These are phyloP conservation scores for Monilinia vaccinii-corymbosi DNA, from an alignment of 2,329 filamentous ascomycete species.

Conservation along the genomic window DNA sequence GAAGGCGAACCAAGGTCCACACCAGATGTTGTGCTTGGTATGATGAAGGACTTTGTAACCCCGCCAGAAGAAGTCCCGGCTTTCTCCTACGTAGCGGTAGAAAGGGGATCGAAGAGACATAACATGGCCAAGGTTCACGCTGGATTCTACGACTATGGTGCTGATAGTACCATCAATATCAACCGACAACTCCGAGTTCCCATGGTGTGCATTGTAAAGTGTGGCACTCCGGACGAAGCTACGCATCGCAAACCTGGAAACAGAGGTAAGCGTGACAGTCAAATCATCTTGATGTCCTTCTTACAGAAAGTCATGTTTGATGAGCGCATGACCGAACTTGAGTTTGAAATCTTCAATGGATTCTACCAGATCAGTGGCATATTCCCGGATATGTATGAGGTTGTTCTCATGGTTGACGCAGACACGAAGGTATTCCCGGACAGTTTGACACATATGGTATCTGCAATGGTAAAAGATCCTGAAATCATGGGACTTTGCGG, in stretches of 20 bases:
- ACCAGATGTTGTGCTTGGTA: constrained; percentile 78
- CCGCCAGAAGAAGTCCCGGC: constrained; percentile 73
- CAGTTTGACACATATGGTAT: constrained; percentile 96
- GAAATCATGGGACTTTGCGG: constrained; percentile 99
- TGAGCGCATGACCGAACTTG: constrained; percentile 97
- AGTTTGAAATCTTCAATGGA: constrained; percentile 99
- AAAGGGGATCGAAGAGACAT: constrained; percentile 91
- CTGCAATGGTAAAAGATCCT: constrained; percentile 97
- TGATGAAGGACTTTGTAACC: constrained; percentile 89
- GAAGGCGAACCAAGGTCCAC: constrained; percentile 80
- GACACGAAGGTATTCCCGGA: constrained; percentile 99
- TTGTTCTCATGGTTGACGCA: constrained; percentile 97
- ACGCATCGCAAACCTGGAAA: constrained; percentile 84
- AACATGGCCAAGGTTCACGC: constrained; percentile 99
- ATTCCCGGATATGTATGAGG: constrained; percentile 94
- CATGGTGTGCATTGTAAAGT: constrained; percentile 96
- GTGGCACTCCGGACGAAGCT: constrained; percentile 82
- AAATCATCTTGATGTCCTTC: constrained; percentile 99
- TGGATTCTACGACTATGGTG: constrained; percentile 95
- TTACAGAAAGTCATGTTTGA: constrained; percentile 99
- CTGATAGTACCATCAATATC: constrained; percentile 64
- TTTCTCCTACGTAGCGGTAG: constrained; percentile 94
- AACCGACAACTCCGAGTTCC: constrained; percentile 95
- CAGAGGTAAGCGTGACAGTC: constrained; percentile 95
- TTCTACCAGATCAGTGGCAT: constrained; percentile 98